Conservation (phyloP, 116 monocot species). For the Posidonia oceanica region DNA sequence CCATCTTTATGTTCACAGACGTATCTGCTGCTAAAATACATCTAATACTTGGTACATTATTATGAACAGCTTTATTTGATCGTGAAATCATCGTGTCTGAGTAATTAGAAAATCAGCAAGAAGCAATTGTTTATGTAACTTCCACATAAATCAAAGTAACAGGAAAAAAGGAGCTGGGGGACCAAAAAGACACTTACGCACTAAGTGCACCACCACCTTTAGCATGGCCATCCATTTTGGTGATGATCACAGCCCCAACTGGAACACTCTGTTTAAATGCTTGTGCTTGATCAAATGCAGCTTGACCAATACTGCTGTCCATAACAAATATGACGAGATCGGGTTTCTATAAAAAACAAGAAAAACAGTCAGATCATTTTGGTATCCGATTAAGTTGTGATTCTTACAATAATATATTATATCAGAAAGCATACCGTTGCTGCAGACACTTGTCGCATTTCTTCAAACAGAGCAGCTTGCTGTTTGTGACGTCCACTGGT, state of each 20-base stretch:
- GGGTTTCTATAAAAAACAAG: constrained; percentile 63
- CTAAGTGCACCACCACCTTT: constrained; percentile 99
- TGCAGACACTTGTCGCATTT: constrained; percentile 98
- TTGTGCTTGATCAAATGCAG: constrained; percentile 96
- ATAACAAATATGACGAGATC: constrained; percentile 99
- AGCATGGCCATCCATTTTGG: constrained; percentile 99
- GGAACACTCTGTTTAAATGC: constrained; percentile 96
- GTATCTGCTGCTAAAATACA: no score
- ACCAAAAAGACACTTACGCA: constrained; percentile 58
- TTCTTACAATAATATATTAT: not conserved
- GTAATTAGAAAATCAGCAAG: no score
- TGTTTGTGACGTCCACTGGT: constrained; percentile 98
- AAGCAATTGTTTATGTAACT: no score
- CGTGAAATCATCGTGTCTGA: no score
- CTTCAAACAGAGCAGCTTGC: constrained; percentile 95
- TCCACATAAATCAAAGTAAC: no score
- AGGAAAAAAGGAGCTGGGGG: no score
- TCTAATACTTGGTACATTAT: no score
- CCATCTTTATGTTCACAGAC: no score
- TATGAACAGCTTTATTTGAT: no score
- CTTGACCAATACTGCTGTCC: constrained; percentile 99
- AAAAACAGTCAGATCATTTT: not conserved
- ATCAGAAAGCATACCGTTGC: constrained; percentile 45
- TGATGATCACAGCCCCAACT: constrained; percentile 94
- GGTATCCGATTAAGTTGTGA: not conserved